Evolutionary conservation across 192 early-diverging fungal genomes (phyloP).

Genomic region (Thamnidium elegans): DNA sequence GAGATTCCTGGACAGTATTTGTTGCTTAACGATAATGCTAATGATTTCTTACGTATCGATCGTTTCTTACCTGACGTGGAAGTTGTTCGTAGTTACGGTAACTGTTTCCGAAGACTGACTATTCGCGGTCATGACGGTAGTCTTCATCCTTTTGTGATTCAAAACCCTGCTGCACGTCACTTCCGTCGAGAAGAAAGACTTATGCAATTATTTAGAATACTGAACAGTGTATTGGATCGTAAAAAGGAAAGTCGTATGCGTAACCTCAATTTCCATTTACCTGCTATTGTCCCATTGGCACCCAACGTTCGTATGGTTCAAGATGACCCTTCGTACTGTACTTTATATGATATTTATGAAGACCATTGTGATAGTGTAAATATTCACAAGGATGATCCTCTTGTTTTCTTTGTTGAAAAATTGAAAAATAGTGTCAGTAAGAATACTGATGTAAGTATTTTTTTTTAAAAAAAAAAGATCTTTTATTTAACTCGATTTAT

Average conservation of each 20-base stretch:
- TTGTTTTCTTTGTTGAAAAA: conserved; percentile 74
- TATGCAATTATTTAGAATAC: conserved; percentile 89
- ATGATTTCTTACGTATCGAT: conserved; percentile 94
- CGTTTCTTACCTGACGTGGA: conserved; percentile 92
- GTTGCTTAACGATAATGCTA: conserved; percentile 67
- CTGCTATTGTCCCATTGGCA: conserved; percentile 89
- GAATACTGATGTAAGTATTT: conserved; percentile 50
- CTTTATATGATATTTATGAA: conserved; percentile 93
- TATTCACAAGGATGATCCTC: conserved; percentile 85
- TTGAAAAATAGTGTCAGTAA: conserved; percentile 62
- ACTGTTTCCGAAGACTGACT: conserved; percentile 73
- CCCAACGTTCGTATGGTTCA: conserved; percentile 90
- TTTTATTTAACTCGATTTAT: background rate
- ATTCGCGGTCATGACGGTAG: conserved; percentile 92
- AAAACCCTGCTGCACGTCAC: conserved; percentile 87
- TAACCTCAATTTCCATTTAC: conserved; percentile 80
- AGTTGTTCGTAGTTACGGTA: conserved; percentile 70
- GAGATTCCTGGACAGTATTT: conserved; percentile 98
- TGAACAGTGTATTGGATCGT: conserved; percentile 83
- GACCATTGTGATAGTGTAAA: conserved; percentile 71
- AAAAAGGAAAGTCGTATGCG: conserved; percentile 79
- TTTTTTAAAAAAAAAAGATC: conserved; percentile 1
- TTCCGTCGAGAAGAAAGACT: conserved; percentile 94
- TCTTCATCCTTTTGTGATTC: conserved; percentile 87
- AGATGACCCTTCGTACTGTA: conserved; percentile 86